phyloP scores from a whole-genome alignment of 2,329 filamentous ascomycete genomes.

The Trichoderma asperellum region DNA sequence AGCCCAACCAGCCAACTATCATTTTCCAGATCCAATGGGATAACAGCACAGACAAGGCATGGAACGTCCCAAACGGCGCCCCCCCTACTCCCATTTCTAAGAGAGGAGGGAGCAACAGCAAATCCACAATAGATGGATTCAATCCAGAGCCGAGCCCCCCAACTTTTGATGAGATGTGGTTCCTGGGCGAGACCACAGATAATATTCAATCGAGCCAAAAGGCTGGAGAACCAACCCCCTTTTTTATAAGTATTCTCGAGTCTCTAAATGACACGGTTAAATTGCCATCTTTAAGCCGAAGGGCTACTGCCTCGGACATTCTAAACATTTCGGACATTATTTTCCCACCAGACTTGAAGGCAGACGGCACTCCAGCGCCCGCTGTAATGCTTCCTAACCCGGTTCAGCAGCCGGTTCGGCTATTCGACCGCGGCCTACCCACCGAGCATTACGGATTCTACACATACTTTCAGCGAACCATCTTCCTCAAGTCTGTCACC shows the following conservation, averaged over 20 bases:
- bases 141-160: constrained; percentile 61
- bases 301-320: constrained; percentile 31
- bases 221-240: constrained; percentile 83
- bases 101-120: constrained; percentile 31
- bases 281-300: constrained; percentile 32
- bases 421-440: constrained; percentile 79
- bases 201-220: constrained; percentile 67
- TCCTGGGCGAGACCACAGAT: constrained; percentile 87
- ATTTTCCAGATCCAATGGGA: constrained; percentile 78
- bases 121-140: constrained; percentile 39
- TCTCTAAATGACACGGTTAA: constrained; percentile 45
- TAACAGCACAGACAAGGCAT: constrained; percentile 57
- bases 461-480: constrained; percentile 84
- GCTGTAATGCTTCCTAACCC: constrained; percentile 74
- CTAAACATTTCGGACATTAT: constrained; percentile 48
- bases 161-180: constrained; percentile 70
- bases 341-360: constrained; percentile 63
- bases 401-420: constrained; percentile 74
- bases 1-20: constrained; percentile 74
- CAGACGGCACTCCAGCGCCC: constrained; percentile 72
- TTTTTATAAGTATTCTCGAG: constrained; percentile 76
- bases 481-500: constrained; percentile 71
- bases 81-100: constrained; percentile 37
- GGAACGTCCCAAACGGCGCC: constrained; percentile 51
- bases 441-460: constrained; percentile 95